phyloP scores from a whole-genome alignment of 2,329 filamentous ascomycete species.

The Cyclaneusma minus region DNA sequence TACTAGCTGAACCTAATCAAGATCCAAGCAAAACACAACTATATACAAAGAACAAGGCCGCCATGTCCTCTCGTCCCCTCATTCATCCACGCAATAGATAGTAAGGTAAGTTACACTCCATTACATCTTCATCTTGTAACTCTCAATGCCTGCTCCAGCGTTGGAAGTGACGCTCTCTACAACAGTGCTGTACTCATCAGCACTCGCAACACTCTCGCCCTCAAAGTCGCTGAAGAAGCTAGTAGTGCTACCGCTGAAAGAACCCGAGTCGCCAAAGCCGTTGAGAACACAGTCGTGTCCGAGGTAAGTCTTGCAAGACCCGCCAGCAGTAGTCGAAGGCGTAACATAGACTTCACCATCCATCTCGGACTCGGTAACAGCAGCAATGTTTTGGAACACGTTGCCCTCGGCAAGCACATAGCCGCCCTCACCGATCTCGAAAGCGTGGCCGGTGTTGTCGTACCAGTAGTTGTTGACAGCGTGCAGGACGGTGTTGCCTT shows the following conservation, averaged over 20 bases:
- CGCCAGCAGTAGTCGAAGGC: no score
- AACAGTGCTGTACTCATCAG: slow-evolving; percentile 15
- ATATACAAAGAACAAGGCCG: no score
- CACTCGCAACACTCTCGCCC: slow-evolving; percentile 16
- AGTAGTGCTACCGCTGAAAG: slow-evolving; percentile 14
- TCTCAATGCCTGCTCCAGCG: no score
- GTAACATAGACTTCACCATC: no score
- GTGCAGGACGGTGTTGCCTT: slow-evolving; percentile 36
- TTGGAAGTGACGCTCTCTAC: slow-evolving; percentile 15
- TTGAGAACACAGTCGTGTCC: slow-evolving; percentile 11
- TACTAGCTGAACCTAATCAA: no score
- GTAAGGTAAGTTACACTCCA: no score
- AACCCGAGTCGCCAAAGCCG: no score
- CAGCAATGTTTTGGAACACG: slow-evolving; percentile 36
- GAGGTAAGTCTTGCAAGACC: no score
- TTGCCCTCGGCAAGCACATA: slow-evolving; percentile 40
- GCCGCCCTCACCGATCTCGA: slow-evolving; percentile 30
- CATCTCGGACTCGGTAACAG: slow-evolving; percentile 24
- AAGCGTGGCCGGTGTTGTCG: slow-evolving; percentile 38
- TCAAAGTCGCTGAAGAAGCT: slow-evolving; percentile 17
- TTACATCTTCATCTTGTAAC: no score
- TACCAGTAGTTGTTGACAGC: slow-evolving; percentile 48
- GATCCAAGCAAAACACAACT: no score
- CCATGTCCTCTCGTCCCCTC: no score
- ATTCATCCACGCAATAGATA: no score